Percentiles rank a stretch among this genome's conserved stretches.
Conservation (phyloP, 805 yeast species). For the Barnettozyma salicaria region DNA sequence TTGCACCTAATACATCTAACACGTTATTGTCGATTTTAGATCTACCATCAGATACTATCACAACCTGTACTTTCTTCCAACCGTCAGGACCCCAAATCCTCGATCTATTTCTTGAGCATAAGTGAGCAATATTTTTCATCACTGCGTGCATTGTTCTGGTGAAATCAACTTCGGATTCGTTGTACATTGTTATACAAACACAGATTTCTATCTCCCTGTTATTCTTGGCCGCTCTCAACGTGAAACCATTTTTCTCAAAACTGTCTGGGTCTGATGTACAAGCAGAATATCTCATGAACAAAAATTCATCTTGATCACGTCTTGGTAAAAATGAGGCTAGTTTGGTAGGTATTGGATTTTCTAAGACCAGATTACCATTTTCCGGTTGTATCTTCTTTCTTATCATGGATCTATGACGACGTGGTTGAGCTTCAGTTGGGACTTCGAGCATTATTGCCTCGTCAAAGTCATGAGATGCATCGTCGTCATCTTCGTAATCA, state of each 20-base stretch:
- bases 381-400: slow-evolving; percentile 72
- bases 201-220: slow-evolving; percentile 90
- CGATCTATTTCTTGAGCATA: slow-evolving; percentile 75
- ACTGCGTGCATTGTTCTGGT: slow-evolving; percentile 94
- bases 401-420: slow-evolving; percentile 61
- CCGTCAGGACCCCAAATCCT: slow-evolving; percentile 93
- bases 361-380: slow-evolving; percentile 79
- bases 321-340: slow-evolving; percentile 78
- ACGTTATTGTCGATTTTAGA: slow-evolving; percentile 80
- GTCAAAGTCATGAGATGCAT: slow-evolving; percentile 33
- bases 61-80: slow-evolving; percentile 94
- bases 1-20: slow-evolving; percentile 81
- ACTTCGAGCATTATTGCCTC: slow-evolving; percentile 40
- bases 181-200: slow-evolving; percentile 94
- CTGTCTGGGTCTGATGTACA: slow-evolving; percentile 92
- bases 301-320: slow-evolving; percentile 86
- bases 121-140: slow-evolving; percentile 84
- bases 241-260: slow-evolving; percentile 73
- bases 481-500: slow-evolving; percentile 13
- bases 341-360: slow-evolving; percentile 91
- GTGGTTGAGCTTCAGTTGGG: slow-evolving; percentile 36
- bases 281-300: slow-evolving; percentile 96
- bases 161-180: slow-evolving; percentile 84
- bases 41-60: slow-evolving; percentile 92
- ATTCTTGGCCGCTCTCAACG: slow-evolving; percentile 76